Evolutionary conservation across 768 basidiomycete genomes (phyloP).

Genomic region (Phaeotremella fagi): DNA sequence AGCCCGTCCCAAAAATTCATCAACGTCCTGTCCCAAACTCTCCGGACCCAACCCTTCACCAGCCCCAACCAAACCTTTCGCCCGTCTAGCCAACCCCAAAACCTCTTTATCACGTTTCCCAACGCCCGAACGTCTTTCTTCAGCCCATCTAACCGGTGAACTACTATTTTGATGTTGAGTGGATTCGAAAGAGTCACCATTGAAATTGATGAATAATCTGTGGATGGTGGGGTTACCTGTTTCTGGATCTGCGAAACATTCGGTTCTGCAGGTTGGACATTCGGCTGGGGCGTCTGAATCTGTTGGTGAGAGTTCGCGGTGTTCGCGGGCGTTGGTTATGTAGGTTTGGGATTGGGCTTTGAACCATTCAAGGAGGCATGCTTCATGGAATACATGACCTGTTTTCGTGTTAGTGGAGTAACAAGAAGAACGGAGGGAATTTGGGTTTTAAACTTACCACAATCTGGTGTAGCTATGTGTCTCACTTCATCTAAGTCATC

Average conservation of each 20-base stretch:
- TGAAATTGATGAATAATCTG: slow-evolving; percentile 28
- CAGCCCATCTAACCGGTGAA: slow-evolving; percentile 6
- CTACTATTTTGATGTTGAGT: neutral
- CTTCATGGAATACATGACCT: slow-evolving; percentile 39
- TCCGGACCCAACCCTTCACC: slow-evolving; percentile 10
- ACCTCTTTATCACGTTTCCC: slow-evolving; percentile 16
- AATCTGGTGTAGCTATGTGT: slow-evolving; percentile 27
- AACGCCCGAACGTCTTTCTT: slow-evolving; percentile 1
- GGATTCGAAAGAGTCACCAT: neutral
- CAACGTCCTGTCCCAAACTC: slow-evolving; percentile 17
- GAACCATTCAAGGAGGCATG: slow-evolving; percentile 31
- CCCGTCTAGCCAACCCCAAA: slow-evolving; percentile 26
- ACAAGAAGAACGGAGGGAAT: neutral
- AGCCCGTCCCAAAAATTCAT: slow-evolving; percentile 13
- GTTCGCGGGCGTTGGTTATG: slow-evolving; percentile 14
- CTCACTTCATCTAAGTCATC: slow-evolving; percentile 33
- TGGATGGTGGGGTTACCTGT: slow-evolving; percentile 31
- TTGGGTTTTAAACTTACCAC: slow-evolving; percentile 34
- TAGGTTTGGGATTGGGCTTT: slow-evolving; percentile 19
- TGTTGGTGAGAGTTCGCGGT: slow-evolving; percentile 11
- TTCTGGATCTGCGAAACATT: slow-evolving; percentile 28
- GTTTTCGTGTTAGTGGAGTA: neutral
- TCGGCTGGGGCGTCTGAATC: slow-evolving; percentile 26
- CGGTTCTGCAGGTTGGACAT: slow-evolving; percentile 32
- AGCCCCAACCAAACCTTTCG: slow-evolving; percentile 20